Evolutionary conservation across 2,329 filamentous ascomycete genomes (phyloP), one percentile per base, ranked within the genome.

Genomic region (Xylariomycetidae sp.): DNA sequence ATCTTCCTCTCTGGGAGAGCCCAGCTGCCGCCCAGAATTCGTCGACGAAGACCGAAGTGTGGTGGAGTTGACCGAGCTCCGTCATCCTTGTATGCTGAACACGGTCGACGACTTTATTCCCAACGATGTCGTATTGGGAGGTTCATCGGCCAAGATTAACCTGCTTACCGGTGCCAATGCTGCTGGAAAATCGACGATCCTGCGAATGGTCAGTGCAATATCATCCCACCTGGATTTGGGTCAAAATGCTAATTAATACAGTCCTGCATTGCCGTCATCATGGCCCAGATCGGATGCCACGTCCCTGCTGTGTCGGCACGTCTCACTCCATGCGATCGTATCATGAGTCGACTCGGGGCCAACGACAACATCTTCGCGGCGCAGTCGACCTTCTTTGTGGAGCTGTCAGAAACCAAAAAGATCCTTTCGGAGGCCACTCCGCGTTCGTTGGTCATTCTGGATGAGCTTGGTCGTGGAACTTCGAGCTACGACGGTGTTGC

Each of bases 281-380:
- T 98, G 77, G 92, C 92, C 1, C 92, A 98, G 56, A 83, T 98
- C 19, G 92, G 92, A 35, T 95, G 90, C 58, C 84, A 94, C 47
- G 78, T 98, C 2, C 92, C 92, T 2, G 89, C 87, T 38, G 69
- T 74, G 13, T 86, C 80, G 3, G 92, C 92, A 1, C 79, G 74
- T 3, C 71, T 98, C 27, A 96, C 90, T 0, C 90, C 92, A 0
- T 79, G 94, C 3, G 92, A 98, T 57, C 85, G 92, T 34, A 96
- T 98, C 67, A 98, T 98, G 92, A 96, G 90, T 8, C 86, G 92
- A 28, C 77, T 98, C 0, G 92, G 92, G 8, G 92, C 92, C 29
- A 95, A 96, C 53, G 92, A 98, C 75, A 96, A 96, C 60, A 98
- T 98, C 50, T 96, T 98, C 56, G 92, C 90, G 1, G 86, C 90